Evolutionary conservation across 306 rosid species (phyloP), one percentile per base, ranked within the genome.

Genomic region (Glycine soja): DNA sequence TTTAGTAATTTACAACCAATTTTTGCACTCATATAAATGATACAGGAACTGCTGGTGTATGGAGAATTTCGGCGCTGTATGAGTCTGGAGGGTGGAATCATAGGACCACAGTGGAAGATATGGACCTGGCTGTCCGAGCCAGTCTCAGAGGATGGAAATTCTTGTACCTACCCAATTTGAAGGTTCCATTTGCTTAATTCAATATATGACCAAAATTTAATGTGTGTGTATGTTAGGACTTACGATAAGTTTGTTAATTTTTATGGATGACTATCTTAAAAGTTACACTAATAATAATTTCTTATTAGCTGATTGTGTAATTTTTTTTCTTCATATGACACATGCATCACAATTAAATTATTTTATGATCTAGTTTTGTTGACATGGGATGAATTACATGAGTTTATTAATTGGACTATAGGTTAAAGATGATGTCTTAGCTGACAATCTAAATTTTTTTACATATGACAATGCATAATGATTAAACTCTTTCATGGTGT

Each of bases 21-120:
- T 43, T 66, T 40, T 68, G 46, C 15, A 16, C 45, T 76, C 16
- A 24, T 74, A 70, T 74, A 70, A 59, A 64, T 72, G 61, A 56
- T 72, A 15, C 64, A 94, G 98, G 98, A 67, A 94, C 98, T 16
- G 98, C 98, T 5, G 98, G 98, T 16, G 94, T 94, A 19, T 94
- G 98, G 98, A 94, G 98, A 88, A 92, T 90, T 53, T 68, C 91
- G 3, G 97, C 98, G 0, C 79, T 94, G 75, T 84, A 92, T 52
- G 98, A 94, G 54, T 97, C 97, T 48, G 98, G 98, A 18, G 98
- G 98, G 40, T 94, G 98, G 98, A 92, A 90, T 77, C 96, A 94
- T 70, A 85, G 97, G 68, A 94, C 97, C 63, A 94, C 97, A 0
- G 84, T 81, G 3, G 84, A 81, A 74, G 84, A 81, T 36, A 94